phyloP scores from a whole-genome alignment of 257 asterid genomes.

The Solanum chilense region DNA sequence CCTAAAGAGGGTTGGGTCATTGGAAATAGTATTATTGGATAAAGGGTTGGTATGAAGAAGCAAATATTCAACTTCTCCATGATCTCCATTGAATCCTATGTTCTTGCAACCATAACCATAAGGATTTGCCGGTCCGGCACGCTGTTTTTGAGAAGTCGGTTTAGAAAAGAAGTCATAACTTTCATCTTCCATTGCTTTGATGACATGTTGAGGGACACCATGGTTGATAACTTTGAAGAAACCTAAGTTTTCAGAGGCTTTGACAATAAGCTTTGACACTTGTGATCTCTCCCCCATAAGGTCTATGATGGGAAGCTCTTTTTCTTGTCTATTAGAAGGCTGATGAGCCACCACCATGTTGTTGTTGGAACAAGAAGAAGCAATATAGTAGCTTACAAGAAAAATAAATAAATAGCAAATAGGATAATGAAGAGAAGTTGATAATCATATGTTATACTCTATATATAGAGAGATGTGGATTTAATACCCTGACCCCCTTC shows the following conservation, averaged over 20 bases:
- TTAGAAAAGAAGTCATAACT: slow-evolving; percentile 43
- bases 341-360: slow-evolving; percentile 18
- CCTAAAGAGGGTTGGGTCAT: slow-evolving; percentile 42
- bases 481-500: neutral
- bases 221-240: slow-evolving; percentile 79
- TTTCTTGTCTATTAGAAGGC: slow-evolving; percentile 14
- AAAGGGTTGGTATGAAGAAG: slow-evolving; percentile 40
- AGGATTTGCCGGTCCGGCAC: slow-evolving; percentile 47
- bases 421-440: neutral
- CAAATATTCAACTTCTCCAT: slow-evolving; percentile 68
- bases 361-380: neutral
- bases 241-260: slow-evolving; percentile 62
- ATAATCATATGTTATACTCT: neutral
- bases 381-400: neutral
- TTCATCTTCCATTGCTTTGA: slow-evolving; percentile 42
- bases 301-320: slow-evolving; percentile 61
- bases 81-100: slow-evolving; percentile 67
- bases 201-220: slow-evolving; percentile 39
- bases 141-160: slow-evolving; percentile 42
- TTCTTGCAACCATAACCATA: slow-evolving; percentile 65
- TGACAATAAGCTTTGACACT: slow-evolving; percentile 31
- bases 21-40: slow-evolving; percentile 4
- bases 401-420: neutral
- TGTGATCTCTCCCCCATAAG: slow-evolving; percentile 21
- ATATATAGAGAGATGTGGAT: neutral